Evolutionary conservation across 2,329 filamentous ascomycete genomes (phyloP), one percentile per base, ranked within the genome.

Genomic region (Camptophora hylomeconis): DNA sequence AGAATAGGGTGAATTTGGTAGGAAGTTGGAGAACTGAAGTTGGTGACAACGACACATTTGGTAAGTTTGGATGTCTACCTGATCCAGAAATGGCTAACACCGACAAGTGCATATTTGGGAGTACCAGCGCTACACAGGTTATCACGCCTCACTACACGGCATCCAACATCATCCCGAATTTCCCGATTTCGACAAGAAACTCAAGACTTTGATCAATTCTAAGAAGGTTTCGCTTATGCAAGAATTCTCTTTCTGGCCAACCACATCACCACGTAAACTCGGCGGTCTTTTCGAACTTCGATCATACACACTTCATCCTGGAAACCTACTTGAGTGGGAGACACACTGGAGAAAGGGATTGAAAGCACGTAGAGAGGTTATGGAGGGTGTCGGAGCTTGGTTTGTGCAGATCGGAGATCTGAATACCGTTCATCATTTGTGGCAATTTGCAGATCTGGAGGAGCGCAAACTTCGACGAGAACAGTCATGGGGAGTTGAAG

Each of bases 161-260:
- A 93, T 95, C 42, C 74, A 81, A 36, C 62, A 68, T 45, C 82
- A 92, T 47, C 80, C 82, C 39, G 83, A 84, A 11, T 95, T 83
- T 53, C 61, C 75, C 42, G 77, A 71, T 7, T 94, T 94, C 51
- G 82, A 93, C 52, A 63, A 62, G 39, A 80, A 87, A 58, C 75
- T 98, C 29, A 86, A 84, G 57, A 67, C 63, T n/a, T 64, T 95
- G 38, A 87, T 98, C 50, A 75, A 67, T 35, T 72, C 72, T 39
- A 95, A 93, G 64, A 74, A 76, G 44, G 80, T 78, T 4, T 94
- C 86, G 0, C 69, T 98, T 28, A 98, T 98, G 89, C 89, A 98
- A 56, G 89, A 98, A 57, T 98, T 98, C 60, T 93, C 86, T 19
- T 98, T 98, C 69, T 98, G 89, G 89, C 89, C 89, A 2, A 98